These are phyloP conservation scores for Circinella minor DNA, from an alignment of 371 early-diverging fungal genomes.

Conservation along the genomic window DNA sequence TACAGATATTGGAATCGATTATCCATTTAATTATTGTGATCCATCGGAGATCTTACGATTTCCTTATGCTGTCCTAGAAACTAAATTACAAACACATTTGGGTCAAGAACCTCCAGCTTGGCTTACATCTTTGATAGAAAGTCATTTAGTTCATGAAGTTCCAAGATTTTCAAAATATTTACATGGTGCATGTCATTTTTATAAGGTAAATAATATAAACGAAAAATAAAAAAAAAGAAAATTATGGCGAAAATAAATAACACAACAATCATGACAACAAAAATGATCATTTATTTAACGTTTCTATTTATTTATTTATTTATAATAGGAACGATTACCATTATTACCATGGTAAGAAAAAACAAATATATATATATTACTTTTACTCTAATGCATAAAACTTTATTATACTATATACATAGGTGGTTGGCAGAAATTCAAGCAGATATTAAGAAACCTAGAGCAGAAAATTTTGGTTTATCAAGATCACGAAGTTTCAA, in stretches of 20 bases:
- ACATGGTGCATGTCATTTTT: constrained; percentile 70
- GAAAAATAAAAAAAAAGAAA: no score
- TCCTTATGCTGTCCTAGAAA: constrained; percentile 39
- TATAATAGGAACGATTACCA: no score
- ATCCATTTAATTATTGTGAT: constrained; percentile 84
- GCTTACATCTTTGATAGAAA: constrained; percentile 87
- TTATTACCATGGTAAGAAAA: no score
- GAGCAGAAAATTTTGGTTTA: constrained; percentile 32
- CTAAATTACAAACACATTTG: constrained; percentile 78
- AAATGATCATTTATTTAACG: no score
- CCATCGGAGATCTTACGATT: constrained; percentile 56
- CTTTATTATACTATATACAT: no score
- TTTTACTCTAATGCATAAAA: no score
- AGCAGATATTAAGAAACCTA: constrained; percentile 50
- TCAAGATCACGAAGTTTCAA: constrained; percentile 37
- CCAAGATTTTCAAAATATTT: constrained; percentile 98
- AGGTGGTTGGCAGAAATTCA: constrained; percentile 52
- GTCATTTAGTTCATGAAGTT: constrained; percentile 93
- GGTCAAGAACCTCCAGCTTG: constrained; percentile 92
- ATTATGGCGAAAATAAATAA: no score
- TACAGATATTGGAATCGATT: constrained; percentile 81
- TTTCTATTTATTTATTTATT: no score
- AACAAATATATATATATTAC: no score
- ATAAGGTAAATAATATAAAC: no score
- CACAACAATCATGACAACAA: no score